Conservation (phyloP, 1,284 basidiomycete species). For the Marasmius oreades region DNA sequence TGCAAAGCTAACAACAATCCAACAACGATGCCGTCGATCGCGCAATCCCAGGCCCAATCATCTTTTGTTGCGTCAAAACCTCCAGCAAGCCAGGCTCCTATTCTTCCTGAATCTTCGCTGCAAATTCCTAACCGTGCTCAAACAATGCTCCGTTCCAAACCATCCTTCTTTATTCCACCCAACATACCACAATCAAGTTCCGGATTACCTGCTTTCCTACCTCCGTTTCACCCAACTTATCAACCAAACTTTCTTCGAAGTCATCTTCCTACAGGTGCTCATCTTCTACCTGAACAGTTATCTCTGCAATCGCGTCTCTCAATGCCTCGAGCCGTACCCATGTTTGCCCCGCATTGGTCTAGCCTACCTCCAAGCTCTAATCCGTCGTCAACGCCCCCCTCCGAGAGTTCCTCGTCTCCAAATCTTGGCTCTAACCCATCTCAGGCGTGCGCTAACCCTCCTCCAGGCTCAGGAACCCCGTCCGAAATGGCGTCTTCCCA, state of each 20-base stretch:
- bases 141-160: not conserved
- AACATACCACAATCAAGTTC: not conserved
- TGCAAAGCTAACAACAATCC: constrained; percentile 52
- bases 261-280: not conserved
- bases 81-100: not conserved
- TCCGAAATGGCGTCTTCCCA: not conserved
- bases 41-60: not conserved
- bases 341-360: not conserved
- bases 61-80: not conserved
- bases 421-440: no score
- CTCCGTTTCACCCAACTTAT: not conserved
- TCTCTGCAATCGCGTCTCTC: not conserved
- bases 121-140: not conserved
- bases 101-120: not conserved
- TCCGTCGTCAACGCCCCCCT: not conserved
- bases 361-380: not conserved
- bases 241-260: not conserved
- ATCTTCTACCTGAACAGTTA: not conserved
- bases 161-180: not conserved
- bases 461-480: no score
- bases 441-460: no score
- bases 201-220: not conserved
- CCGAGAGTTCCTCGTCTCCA: not conserved
- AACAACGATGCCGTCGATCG: not conserved
- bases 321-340: not conserved